phyloP scores from a whole-genome alignment of 2,329 filamentous ascomycete species.

The Diaporthe humulicola region DNA sequence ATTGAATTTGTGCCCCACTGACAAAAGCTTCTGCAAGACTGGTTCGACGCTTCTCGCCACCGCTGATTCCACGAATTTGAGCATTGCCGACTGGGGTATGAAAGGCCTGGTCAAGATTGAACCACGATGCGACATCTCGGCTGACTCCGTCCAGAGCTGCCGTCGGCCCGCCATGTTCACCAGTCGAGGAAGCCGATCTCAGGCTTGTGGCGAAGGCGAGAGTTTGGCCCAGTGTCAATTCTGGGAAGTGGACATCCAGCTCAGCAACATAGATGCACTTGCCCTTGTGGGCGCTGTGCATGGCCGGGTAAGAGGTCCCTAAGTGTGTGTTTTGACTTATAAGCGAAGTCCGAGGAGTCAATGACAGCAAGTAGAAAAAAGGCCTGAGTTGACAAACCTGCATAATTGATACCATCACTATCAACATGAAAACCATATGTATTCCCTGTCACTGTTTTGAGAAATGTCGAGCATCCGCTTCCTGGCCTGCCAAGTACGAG shows the following conservation, averaged over 20 bases:
- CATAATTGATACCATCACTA: too few species aligned
- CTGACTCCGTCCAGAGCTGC: conserved; percentile 47
- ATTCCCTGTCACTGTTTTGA: too few species aligned
- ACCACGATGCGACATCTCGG: conserved; percentile 60
- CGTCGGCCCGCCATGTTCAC: too few species aligned
- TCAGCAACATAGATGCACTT: conserved; percentile 51
- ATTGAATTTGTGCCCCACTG: conserved; percentile 54
- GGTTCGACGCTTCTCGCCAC: conserved; percentile 74
- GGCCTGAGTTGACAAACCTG: too few species aligned
- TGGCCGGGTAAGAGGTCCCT: not conserved
- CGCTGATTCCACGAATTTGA: conserved; percentile 69
- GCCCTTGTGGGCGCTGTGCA: not conserved
- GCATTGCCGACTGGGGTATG: conserved; percentile 73
- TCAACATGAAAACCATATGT: too few species aligned
- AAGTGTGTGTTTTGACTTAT: too few species aligned
- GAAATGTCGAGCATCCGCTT: too few species aligned
- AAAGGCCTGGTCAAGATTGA: conserved; percentile 74
- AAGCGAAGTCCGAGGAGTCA: too few species aligned
- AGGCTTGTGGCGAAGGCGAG: conserved; percentile 72
- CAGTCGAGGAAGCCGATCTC: not conserved
- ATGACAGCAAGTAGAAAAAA: too few species aligned
- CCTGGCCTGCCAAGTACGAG: too few species aligned
- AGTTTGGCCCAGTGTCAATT: conserved; percentile 72
- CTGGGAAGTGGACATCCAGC: conserved; percentile 61
- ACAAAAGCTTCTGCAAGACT: conserved; percentile 76